Evolutionary conservation across 1,284 basidiomycete genomes (phyloP), one percentile per base, ranked within the genome.

Genomic region (Cutaneotrichosporon sp.): DNA sequence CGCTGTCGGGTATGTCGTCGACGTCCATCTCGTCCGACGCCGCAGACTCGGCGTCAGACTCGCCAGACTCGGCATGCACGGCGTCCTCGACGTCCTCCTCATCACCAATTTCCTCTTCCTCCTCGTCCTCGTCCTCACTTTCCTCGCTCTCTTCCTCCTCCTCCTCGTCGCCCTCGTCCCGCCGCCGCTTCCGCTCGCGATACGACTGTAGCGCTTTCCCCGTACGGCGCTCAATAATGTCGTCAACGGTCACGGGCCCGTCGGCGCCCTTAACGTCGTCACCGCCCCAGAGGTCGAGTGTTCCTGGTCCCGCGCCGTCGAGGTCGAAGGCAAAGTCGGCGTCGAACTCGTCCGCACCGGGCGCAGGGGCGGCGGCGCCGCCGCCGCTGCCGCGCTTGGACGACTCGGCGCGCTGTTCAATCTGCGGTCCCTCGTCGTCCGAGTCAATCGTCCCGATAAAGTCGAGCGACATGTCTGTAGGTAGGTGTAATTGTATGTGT

Each of bases 301-400:
- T 66, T 17, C 60, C 48, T 45, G 66, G 60, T 10, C 83, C 82
- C 62, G 89, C 85, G 22, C 81, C 85, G 34, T 81, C 81, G 17
- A 86, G 66, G 72, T 92, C 89, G 67, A 97, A 94, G 26, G 80
- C 79, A 69, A 96, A 92, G 49, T 85, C 84, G 3, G 84, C 84
- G 72, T 92, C 81, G 39, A 96, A 79, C 55, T 81, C 81, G 34
- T 80, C 81, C 35, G 83, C 26, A 5, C 26, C 26, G 26, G 26
- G 7, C n/a, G n/a, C n/a, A n/a, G n/a, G n/a, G n/a, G n/a, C n/a
- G n/a, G n/a, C 84, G 49, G 86, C 83, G 39, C 62, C 37, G 44
- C 52, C 47, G 53, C 18, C 37, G 47, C 40, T 20, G 48, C 34
- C 30, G 40, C 45, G 53, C 53, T 62, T 56, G 59, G 51, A 43